Conservation (phyloP, 2,329 filamentous ascomycete species). For the Neophaeococcomyces mojaviensis region DNA sequence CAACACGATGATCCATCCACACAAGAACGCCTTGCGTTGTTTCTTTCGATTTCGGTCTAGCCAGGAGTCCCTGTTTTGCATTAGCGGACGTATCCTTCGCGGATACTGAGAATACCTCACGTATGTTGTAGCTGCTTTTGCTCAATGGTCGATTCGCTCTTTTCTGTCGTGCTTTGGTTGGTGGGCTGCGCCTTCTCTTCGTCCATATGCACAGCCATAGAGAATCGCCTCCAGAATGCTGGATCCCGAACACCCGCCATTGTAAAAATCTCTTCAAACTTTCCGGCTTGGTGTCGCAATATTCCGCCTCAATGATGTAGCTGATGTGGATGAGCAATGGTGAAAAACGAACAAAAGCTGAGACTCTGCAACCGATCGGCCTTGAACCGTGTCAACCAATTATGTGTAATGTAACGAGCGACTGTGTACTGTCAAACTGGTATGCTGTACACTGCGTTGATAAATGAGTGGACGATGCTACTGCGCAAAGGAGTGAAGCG, state of each 20-base stretch:
- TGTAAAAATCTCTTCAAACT: not conserved
- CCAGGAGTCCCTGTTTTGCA: slow-evolving; percentile 43
- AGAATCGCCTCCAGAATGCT: slow-evolving; percentile 55
- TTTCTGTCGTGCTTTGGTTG: slow-evolving; percentile 12
- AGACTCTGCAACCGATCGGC: not conserved
- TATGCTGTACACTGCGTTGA: slow-evolving; percentile 6
- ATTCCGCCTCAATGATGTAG: not conserved
- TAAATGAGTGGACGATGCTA: slow-evolving; percentile 23
- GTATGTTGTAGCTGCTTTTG: slow-evolving; percentile 15
- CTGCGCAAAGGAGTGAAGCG: slow-evolving; percentile 22
- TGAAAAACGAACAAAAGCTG: slow-evolving; percentile 1
- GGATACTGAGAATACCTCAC: slow-evolving; percentile 16
- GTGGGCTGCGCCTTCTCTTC: slow-evolving; percentile 33
- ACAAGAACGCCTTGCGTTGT: slow-evolving; percentile 39
- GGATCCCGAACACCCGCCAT: slow-evolving; percentile 51
- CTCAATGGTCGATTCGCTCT: slow-evolving; percentile 11
- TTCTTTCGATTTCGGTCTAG: slow-evolving; percentile 45
- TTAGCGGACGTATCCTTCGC: not conserved
- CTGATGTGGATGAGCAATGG: slow-evolving; percentile 1
- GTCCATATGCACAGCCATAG: slow-evolving; percentile 49
- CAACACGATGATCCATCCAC: slow-evolving; percentile 29
- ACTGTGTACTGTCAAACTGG: not conserved
- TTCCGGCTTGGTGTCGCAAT: slow-evolving; percentile 1
- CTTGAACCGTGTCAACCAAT: no score
- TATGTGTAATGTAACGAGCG: slow-evolving; percentile 7